Evolutionary conservation across 1,284 basidiomycete species (phyloP), one percentile per base, ranked within the genome.

Genomic region (Erythrobasidium hasegawianum): DNA sequence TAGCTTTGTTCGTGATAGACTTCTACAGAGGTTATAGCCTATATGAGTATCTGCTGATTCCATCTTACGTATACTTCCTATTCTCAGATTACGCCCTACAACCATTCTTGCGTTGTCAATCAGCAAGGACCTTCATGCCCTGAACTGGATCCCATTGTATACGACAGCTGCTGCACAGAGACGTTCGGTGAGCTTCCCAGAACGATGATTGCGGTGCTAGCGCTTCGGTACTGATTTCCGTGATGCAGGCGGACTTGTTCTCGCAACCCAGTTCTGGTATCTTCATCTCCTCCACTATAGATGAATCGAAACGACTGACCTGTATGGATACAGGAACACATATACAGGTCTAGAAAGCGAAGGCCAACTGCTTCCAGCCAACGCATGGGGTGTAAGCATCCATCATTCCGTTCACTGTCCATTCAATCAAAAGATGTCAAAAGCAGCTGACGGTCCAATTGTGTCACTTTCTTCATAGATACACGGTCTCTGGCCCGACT

Each of bases 401-500:
- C 29, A 11, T 39, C n/a, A n/a, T n/a, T n/a, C n/a, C n/a, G n/a
- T n/a, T n/a, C n/a, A n/a, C n/a, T n/a, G n/a, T n/a, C n/a, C n/a
- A n/a, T n/a, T n/a, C n/a, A n/a, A n/a, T n/a, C n/a, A n/a, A n/a
- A n/a, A n/a, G n/a, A n/a, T n/a, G n/a, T n/a, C n/a, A n/a, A n/a
- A n/a, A n/a, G n/a, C n/a, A n/a, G n/a, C n/a, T n/a, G n/a, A n/a
- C n/a, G n/a, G n/a, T n/a, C n/a, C n/a, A n/a, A n/a, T n/a, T n/a
- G n/a, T n/a, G 8, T 10, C 13, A 4, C n/a, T 27, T 16, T 56
- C 16, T 29, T 24, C 18, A 16, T 20, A 29, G 27, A 47, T 61
- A 2, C 57, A 67, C 27, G 65, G 64, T 1, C 57, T 66, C 14
- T 66, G 64, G 64, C 43, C 43, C 4, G 64, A 66, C 20, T 66